phyloP scores from a whole-genome alignment of 108 stramenopile genomes.

The Nannochloropsis salina region DNA sequence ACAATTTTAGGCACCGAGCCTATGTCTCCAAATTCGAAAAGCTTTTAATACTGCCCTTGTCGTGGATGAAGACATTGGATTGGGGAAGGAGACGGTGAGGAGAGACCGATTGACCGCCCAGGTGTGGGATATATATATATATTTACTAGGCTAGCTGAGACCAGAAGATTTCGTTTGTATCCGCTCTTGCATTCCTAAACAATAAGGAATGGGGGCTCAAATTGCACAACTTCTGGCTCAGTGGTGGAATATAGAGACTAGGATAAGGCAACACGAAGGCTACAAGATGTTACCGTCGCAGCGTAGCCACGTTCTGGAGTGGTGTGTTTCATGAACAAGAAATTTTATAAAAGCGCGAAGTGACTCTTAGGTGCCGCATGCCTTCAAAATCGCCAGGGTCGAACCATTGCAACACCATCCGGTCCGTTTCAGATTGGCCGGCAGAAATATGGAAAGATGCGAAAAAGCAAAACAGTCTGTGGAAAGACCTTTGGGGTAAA shows the following conservation, averaged over 20 bases:
- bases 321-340: no score
- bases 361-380: no score
- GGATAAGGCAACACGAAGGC: neutral
- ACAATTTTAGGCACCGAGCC: conserved; percentile 83
- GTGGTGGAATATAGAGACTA: neutral
- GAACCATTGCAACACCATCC: no score
- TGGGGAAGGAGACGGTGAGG: neutral
- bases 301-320: no score
- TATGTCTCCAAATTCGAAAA: conserved; percentile 93
- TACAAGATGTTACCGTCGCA: no score
- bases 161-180: neutral
- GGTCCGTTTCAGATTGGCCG: no score
- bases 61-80: conserved; percentile 59
- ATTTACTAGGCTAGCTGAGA: neutral
- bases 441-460: neutral
- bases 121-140: neutral
- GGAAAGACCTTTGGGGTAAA: no score
- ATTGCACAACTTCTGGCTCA: neutral
- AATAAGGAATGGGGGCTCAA: neutral
- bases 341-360: no score
- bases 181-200: neutral
- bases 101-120: neutral
- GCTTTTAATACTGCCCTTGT: conserved; percentile 79
- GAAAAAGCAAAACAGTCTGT: neutral
- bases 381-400: no score